A percentile compares a stretch with the other conserved stretches of the same genome.
Evolutionary conservation across 169 alveolate genomes (phyloP).

Genomic region (Perkinsus olseni): DNA sequence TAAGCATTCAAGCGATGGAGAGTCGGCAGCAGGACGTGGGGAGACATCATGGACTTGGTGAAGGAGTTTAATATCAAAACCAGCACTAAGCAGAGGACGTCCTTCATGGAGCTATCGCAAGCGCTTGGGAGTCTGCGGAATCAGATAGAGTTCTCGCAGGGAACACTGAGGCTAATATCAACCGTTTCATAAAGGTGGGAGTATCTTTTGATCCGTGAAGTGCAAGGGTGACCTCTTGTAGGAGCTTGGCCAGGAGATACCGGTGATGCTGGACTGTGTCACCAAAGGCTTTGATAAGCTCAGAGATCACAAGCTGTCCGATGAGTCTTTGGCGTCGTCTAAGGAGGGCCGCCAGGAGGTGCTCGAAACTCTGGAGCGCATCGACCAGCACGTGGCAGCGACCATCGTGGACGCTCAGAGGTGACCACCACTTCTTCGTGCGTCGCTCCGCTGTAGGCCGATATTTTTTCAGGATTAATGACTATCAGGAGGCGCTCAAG

Average conservation of each 20-base stretch:
- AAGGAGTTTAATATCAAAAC: constrained; percentile 6
- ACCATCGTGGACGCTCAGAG: not conserved
- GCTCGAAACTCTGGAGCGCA: constrained; percentile 9
- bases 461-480: not conserved
- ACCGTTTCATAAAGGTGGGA: constrained; percentile 10
- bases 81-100: not conserved
- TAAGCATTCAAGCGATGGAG: not conserved
- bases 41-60: constrained; percentile 16
- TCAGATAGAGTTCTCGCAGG: constrained; percentile 22
- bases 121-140: constrained; percentile 17
- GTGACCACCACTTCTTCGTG: not conserved
- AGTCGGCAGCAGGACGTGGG: constrained; percentile 7
- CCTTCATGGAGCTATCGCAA: constrained; percentile 13
- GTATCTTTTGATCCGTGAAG: not conserved
- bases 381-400: not conserved
- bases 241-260: constrained; percentile 20
- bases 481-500: constrained; percentile 32
- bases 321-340: constrained; percentile 9
- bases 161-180: constrained; percentile 12
- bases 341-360: constrained; percentile 22
- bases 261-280: constrained; percentile 10
- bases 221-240: not conserved
- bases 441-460: not conserved
- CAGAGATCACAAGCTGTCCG: not conserved
- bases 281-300: not conserved